Evolutionary conservation across 192 early-diverging fungal species (phyloP).

Genomic region (Phlyctochytrium planicorne): DNA sequence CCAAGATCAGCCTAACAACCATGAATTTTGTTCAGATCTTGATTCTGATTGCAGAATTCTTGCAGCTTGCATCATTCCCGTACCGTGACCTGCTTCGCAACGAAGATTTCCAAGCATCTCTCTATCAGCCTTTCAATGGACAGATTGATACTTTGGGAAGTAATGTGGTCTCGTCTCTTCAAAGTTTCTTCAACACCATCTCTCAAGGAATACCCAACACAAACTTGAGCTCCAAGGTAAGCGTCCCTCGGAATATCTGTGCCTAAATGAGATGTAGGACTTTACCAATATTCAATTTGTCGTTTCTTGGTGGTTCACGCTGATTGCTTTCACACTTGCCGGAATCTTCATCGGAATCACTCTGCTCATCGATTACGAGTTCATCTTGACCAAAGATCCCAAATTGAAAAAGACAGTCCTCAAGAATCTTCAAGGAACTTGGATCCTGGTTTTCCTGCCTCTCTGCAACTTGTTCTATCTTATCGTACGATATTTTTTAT

Average conservation of each 20-base stretch:
- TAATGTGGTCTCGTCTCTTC: conserved; percentile 11
- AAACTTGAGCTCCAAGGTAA: neutral
- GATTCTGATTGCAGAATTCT: conserved; percentile 72
- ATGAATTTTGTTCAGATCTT: conserved; percentile 70
- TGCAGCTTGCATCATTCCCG: conserved; percentile 78
- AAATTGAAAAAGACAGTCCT: conserved; percentile 5
- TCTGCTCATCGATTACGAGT: neutral
- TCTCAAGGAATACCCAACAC: conserved; percentile 18
- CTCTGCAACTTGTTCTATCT: conserved; percentile 30
- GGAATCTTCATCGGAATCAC: neutral
- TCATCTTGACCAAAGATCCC: neutral
- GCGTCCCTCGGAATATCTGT: neutral
- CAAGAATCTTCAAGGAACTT: conserved; percentile 12
- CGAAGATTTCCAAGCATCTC: conserved; percentile 21
- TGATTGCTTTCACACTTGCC: conserved; percentile 21
- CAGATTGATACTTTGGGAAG: conserved; percentile 9
- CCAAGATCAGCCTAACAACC: conserved; percentile 11
- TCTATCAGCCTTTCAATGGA: conserved; percentile 8
- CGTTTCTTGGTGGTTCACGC: conserved; percentile 31
- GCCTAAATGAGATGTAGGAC: neutral
- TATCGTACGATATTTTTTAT: conserved; percentile 14
- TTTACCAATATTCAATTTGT: conserved; percentile 27
- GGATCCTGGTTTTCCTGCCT: conserved; percentile 22
- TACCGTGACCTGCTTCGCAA: conserved; percentile 61
- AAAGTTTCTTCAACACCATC: conserved; percentile 11